Evolutionary conservation across 2,329 filamentous ascomycete species (phyloP).

Genomic region (Myriosclerotinia scirpicola): DNA sequence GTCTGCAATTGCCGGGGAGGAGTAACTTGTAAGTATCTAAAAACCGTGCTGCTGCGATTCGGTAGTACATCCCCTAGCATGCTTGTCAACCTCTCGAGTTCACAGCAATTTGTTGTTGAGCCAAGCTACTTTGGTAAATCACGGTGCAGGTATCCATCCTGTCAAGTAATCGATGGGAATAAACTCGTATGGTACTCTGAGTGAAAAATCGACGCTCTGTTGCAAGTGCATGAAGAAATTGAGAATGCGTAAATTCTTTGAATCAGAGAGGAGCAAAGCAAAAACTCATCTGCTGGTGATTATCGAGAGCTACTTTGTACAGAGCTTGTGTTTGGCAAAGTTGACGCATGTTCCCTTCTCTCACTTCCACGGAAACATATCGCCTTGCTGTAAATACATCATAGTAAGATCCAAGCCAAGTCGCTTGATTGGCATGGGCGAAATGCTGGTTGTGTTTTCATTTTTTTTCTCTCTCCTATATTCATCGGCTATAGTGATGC

Average conservation of each 20-base stretch:
- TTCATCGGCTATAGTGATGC: not conserved
- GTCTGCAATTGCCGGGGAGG: not conserved
- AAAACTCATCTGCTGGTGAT: not conserved
- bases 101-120: not conserved
- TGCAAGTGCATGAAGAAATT: not conserved
- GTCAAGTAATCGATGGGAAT: not conserved
- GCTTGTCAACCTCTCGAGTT: not conserved
- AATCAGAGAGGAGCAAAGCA: not conserved
- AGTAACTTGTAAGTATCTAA: not conserved
- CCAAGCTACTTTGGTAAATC: not conserved
- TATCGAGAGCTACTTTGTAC: not conserved
- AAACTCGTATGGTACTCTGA: not conserved
- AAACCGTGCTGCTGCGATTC: too few relatives aligned
- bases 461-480: not conserved
- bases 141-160: not conserved
- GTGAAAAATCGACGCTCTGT: not conserved
- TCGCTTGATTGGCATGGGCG: not conserved
- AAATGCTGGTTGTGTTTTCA: not conserved
- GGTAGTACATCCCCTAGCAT: not conserved
- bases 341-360: not conserved
- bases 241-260: not conserved
- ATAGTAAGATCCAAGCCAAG: not conserved
- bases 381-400: not conserved
- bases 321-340: not conserved
- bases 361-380: not conserved